Percentiles rank a stretch among this genome's conserved stretches.
These are phyloP conservation scores for Lactarius trivialis DNA, from an alignment of 768 basidiomycete genomes.

Conservation along the genomic window DNA sequence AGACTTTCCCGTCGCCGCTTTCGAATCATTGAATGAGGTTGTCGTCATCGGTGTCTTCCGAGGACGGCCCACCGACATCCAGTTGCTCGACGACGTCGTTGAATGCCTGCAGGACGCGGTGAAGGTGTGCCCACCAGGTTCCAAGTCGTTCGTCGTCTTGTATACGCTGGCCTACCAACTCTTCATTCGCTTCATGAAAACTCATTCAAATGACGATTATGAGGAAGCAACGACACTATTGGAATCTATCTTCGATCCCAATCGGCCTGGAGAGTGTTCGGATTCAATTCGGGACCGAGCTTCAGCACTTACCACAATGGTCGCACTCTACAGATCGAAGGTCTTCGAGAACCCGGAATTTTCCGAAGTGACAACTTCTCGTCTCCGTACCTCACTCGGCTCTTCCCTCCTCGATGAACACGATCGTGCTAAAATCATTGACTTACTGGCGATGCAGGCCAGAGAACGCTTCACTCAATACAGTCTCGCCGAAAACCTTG, in stretches of 20 bases:
- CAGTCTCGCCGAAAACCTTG: neutral
- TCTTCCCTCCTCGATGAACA: neutral
- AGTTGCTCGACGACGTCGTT: neutral
- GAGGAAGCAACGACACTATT: neutral
- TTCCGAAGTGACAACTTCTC: neutral
- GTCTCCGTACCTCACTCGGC: neutral
- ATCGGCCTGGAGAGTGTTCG: neutral
- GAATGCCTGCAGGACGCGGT: neutral
- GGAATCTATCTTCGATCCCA: neutral
- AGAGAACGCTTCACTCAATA: neutral
- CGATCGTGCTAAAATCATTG: neutral
- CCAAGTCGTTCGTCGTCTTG: neutral
- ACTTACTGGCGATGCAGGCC: neutral
- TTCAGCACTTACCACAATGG: neutral
- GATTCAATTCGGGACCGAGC: neutral
- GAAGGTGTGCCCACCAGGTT: neutral
- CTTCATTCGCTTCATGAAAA: neutral
- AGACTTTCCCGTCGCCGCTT: no score
- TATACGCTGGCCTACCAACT: neutral
- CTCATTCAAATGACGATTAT: constrained; percentile 4
- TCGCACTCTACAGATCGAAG: neutral
- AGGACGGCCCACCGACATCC: neutral
- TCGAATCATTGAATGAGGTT: neutral
- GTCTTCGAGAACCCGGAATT: neutral
- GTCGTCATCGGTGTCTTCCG: neutral